phyloP scores from a whole-genome alignment of 1,284 basidiomycete genomes.

The Cryptococcus hybrid region DNA sequence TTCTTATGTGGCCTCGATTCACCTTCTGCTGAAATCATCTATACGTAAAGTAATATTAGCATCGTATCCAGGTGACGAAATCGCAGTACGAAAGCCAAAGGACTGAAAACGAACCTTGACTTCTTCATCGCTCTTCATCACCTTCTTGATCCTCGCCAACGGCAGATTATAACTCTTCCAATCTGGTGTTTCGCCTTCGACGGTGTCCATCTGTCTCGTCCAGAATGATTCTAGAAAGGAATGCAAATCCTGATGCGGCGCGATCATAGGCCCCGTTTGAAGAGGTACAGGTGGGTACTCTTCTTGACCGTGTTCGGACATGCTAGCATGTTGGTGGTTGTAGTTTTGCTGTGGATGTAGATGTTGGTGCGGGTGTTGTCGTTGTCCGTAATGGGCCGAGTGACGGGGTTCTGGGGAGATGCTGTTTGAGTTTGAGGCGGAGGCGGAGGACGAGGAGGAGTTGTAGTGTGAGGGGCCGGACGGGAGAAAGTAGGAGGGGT shows the following conservation, averaged over 20 bases:
- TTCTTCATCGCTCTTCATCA: conserved; percentile 97
- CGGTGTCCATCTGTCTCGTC: conserved; percentile 48
- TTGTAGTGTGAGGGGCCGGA: conserved; percentile 2
- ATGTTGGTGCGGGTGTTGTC: neutral
- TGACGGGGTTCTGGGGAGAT: conserved; percentile 1
- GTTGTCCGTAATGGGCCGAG: neutral
- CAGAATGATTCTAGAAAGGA: conserved; percentile 47
- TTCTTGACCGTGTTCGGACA: neutral
- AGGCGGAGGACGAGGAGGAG: conserved; percentile 1
- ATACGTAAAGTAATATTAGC: neutral
- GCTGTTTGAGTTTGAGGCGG: neutral
- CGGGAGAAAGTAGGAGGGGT: conserved; percentile 14
- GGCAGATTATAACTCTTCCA: conserved; percentile 47
- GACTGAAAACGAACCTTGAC: conserved; percentile 66
- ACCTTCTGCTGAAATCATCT: conserved; percentile 97
- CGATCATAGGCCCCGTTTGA: conserved; percentile 28
- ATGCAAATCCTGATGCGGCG: conserved; percentile 46
- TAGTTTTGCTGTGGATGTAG: neutral
- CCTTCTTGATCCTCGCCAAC: conserved; percentile 90
- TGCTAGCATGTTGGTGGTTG: neutral
- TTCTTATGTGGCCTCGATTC: conserved; percentile 24
- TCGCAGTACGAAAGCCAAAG: too few relatives aligned
- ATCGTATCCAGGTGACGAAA: too few relatives aligned
- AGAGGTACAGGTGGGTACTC: neutral
- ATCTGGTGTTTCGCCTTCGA: conserved; percentile 44